A percentile compares a stretch with the other conserved stretches of the same genome.
Evolutionary conservation across 495 filamentous ascomycete genomes (phyloP).

Genomic region (Trichoderma reesei): DNA sequence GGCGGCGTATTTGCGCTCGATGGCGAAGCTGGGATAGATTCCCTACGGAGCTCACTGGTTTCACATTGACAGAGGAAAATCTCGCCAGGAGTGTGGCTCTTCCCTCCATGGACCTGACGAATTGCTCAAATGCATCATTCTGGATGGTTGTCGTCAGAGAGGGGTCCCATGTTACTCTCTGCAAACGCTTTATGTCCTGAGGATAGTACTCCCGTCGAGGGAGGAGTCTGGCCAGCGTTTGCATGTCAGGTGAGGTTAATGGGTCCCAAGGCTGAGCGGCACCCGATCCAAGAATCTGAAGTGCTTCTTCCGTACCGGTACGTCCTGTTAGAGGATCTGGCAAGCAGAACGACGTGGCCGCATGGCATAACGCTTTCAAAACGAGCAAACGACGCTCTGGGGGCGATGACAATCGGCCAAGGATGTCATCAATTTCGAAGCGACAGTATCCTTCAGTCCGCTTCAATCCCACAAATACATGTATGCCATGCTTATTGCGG

Average conservation of each 20-base stretch:
- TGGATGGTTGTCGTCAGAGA: slow-evolving; percentile 41
- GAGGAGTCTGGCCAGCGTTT: slow-evolving; percentile 29
- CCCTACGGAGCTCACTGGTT: no score
- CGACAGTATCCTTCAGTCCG: slow-evolving; percentile 24
- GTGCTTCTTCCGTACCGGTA: slow-evolving; percentile 52
- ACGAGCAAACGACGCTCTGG: slow-evolving; percentile 38
- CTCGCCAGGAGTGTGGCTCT: no score
- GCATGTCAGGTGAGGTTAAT: slow-evolving; percentile 16
- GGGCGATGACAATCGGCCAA: slow-evolving; percentile 38
- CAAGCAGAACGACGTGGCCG: slow-evolving; percentile 46
- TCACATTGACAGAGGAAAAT: no score
- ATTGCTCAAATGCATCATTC: no score
- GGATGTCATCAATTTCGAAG: slow-evolving; percentile 37
- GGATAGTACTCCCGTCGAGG: slow-evolving; percentile 46
- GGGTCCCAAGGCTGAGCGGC: slow-evolving; percentile 34
- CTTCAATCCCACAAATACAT: slow-evolving; percentile 24
- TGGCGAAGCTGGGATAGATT: slow-evolving; percentile 21
- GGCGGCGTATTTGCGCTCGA: slow-evolving; percentile 28
- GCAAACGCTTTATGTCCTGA: slow-evolving; percentile 33
- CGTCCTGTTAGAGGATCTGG: slow-evolving; percentile 46
- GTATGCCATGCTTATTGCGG: slow-evolving; percentile 16
- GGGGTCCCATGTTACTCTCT: slow-evolving; percentile 38
- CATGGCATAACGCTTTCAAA: slow-evolving; percentile 47
- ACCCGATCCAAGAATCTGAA: slow-evolving; percentile 41
- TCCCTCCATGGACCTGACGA: no score